Evolutionary conservation across 1,284 basidiomycete genomes (phyloP).

Genomic region (Chalciporus sp.): DNA sequence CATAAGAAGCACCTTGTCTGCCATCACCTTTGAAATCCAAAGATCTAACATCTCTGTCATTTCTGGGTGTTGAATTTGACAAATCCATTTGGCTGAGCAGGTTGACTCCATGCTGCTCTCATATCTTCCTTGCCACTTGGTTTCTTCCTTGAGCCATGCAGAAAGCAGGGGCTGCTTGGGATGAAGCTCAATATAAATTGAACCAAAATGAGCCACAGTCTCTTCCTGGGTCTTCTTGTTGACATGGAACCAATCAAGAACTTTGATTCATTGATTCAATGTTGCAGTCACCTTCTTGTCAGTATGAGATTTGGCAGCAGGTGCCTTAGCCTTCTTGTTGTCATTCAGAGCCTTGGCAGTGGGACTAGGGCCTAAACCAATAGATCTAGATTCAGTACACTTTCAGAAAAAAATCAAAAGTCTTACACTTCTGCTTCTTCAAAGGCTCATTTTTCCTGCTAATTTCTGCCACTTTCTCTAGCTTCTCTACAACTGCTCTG

Average conservation of each 20-base stretch:
- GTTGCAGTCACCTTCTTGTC: constrained; percentile 4
- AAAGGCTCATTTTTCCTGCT: neutral
- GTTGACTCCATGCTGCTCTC: neutral
- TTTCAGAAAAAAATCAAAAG: neutral
- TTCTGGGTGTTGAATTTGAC: constrained; percentile 11
- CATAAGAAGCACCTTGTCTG: neutral
- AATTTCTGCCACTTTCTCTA: neutral
- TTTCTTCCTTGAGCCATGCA: neutral
- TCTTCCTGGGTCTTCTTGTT: constrained; percentile 1
- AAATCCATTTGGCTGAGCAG: neutral
- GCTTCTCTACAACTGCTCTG: constrained; percentile 1
- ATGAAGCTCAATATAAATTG: constrained; percentile 1
- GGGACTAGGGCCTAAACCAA: neutral
- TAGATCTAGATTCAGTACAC: neutral
- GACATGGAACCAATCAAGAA: constrained; percentile 14
- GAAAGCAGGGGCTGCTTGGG: constrained; percentile 7
- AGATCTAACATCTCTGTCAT: constrained; percentile 19
- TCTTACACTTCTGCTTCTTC: constrained; percentile 5
- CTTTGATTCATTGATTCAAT: constrained; percentile 6
- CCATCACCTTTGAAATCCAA: constrained; percentile 17
- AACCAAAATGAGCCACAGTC: constrained; percentile 7
- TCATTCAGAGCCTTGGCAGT: neutral
- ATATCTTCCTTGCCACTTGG: neutral
- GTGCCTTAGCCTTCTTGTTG: neutral
- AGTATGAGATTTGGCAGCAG: neutral